A percentile compares a stretch with the other conserved stretches of the same genome.
These are phyloP conservation scores for Cryptococcus jaspeensis DNA, from an alignment of 1,284 basidiomycete species.

Conservation along the genomic window DNA sequence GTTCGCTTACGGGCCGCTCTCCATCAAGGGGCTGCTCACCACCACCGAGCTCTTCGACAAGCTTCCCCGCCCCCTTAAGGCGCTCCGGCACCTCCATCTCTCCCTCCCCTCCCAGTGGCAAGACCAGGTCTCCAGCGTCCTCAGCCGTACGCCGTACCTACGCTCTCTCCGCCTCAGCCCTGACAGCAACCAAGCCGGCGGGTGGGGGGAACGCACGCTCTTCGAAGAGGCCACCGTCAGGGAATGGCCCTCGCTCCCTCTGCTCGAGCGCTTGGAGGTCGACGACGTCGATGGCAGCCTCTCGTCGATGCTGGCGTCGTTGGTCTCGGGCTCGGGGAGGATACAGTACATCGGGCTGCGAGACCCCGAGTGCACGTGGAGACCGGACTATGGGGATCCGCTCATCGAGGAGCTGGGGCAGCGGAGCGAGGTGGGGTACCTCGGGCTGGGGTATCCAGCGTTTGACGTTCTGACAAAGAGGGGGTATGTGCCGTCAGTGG, in stretches of 20 bases:
- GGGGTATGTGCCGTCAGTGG: too few species aligned
- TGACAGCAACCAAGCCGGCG: background rate
- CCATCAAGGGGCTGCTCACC: background rate
- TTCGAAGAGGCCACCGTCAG: background rate
- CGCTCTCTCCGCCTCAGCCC: conserved; percentile 3
- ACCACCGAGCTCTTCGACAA: background rate
- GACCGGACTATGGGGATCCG: background rate
- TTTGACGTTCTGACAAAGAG: background rate
- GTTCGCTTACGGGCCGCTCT: background rate
- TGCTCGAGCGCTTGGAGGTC: conserved; percentile 7
- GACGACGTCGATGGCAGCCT: conserved; percentile 8
- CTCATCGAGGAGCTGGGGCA: background rate
- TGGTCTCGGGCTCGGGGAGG: background rate
- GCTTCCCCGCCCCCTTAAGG: background rate
- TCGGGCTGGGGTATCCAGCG: background rate
- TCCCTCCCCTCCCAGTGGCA: conserved; percentile 9
- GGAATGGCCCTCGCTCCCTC: conserved; percentile 3
- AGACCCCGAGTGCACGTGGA: conserved; percentile 7
- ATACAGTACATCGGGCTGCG: background rate
- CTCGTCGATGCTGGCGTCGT: background rate
- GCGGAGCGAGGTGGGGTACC: background rate
- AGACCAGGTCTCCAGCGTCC: background rate
- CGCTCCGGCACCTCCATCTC: conserved; percentile 3
- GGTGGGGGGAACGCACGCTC: background rate
- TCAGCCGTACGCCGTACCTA: conserved; percentile 3